Evolutionary conservation across 2,329 filamentous ascomycete genomes (phyloP), one percentile per base, ranked within the genome.

Genomic region (Hypomyces rosellus): DNA sequence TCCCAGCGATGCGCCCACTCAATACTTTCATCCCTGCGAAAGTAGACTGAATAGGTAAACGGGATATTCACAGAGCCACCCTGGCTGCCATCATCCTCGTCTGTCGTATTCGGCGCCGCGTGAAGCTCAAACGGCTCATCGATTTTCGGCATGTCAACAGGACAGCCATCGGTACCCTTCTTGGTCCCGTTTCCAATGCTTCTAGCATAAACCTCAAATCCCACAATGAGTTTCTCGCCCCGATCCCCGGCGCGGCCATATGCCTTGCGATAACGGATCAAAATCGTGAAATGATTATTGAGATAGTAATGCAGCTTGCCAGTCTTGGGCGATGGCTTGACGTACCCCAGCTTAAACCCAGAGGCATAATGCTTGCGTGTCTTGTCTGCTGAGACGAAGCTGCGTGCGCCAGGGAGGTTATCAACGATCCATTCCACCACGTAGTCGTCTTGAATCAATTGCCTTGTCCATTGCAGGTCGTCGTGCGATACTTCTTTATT

Each of bases 401-500:
- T 91, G 8, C 89, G 95, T 34, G 89, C 89, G 6, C 89, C 89
- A 1, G 90, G 89, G 9, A 96, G 75, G 61, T 95, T 95, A 67
- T 96, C 89, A 56, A 93, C 86, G 58, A 95, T 95, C 90, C 89
- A 95, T 68, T 95, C 89, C 2, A 85, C 84, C n/a, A 93, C 83
- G 65, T 93, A 95, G 34, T 86, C 88, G 48, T 90, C 80, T 54
- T 78, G 79, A 37, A 95, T 84, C 61, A 95, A 71, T 54, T 90
- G 75, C 58, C 79, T 80, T 4, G 87, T 86, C 63, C 82, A 80
- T 59, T 78, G 76, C 51, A 95, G 67, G 43, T 84, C 85, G 42
- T 75, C 74, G 37, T 80, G 76, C 55, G 80, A 78, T 14, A 93
- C 74, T 49, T 85, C 76, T 46, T 77, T 77, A 36, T 78, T 85